These are phyloP conservation scores for Melaleuca quinquenervia DNA, from an alignment of 345 rosid genomes.

Conservation along the genomic window DNA sequence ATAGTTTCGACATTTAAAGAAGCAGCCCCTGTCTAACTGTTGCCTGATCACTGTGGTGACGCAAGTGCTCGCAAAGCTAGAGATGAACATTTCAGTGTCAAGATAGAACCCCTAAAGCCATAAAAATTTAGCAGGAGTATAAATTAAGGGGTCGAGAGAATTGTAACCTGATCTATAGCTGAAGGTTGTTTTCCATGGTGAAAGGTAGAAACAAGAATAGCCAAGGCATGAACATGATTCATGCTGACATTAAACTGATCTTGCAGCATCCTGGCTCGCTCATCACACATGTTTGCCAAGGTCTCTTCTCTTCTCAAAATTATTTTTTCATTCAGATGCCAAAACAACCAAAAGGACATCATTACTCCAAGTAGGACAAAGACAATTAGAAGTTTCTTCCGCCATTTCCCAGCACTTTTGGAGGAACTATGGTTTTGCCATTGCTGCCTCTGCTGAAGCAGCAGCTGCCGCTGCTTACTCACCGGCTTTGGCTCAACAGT, in stretches of 20 bases:
- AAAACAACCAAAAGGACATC: conserved; percentile 49
- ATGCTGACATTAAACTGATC: conserved; percentile 98
- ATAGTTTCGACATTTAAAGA: neutral
- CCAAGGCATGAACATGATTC: conserved; percentile 96
- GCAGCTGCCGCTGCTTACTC: conserved; percentile 18
- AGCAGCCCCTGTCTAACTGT: neutral
- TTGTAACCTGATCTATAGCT: conserved; percentile 81
- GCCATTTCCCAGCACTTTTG: conserved; percentile 61
- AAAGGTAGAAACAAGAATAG: conserved; percentile 91
- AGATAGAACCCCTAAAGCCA: neutral
- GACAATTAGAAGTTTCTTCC: conserved; percentile 43
- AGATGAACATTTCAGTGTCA: neutral
- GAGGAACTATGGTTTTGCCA: conserved; percentile 32
- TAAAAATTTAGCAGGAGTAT: neutral
- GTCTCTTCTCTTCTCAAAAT: conserved; percentile 46
- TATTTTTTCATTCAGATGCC: conserved; percentile 24
- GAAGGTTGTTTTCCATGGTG: conserved; percentile 92
- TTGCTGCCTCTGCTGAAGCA: conserved; percentile 45
- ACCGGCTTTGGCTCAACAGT: conserved; percentile 17
- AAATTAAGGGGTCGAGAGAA: neutral
- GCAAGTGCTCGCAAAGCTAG: neutral
- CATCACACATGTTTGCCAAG: conserved; percentile 87
- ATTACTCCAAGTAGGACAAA: conserved; percentile 41
- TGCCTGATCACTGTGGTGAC: neutral
- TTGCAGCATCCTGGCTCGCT: conserved; percentile 92